These are phyloP conservation scores for Fusarium sp. DNA, from an alignment of 2,329 filamentous ascomycete species.

Conservation along the genomic window DNA sequence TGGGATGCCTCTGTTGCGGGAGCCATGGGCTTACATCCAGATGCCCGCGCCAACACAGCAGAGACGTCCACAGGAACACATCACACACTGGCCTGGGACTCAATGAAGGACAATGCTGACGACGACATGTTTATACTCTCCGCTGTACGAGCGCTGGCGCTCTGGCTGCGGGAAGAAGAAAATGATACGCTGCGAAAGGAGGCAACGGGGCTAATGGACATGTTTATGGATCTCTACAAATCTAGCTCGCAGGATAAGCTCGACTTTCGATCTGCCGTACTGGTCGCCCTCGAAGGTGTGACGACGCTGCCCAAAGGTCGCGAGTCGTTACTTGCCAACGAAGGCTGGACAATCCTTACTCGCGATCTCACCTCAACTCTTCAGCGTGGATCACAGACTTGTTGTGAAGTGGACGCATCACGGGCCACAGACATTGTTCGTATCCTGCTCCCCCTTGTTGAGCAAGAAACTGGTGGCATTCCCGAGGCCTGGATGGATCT, in stretches of 20 bases:
- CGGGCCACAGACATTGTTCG: conserved; percentile 67
- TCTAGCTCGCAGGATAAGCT: conserved; percentile 50
- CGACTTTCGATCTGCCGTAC: conserved; percentile 67
- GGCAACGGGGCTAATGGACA: conserved; percentile 68
- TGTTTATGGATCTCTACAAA: conserved; percentile 71
- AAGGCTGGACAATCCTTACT: conserved; percentile 66
- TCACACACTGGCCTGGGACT: conserved; percentile 68
- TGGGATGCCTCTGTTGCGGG: conserved; percentile 75
- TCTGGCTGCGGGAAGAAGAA: conserved; percentile 78
- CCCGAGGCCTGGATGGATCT: conserved; percentile 68
- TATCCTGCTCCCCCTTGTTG: conserved; percentile 63
- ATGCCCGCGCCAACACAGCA: conserved; percentile 59
- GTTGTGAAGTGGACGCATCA: conserved; percentile 49
- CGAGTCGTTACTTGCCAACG: conserved; percentile 60
- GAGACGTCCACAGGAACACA: conserved; percentile 58
- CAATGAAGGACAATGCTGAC: conserved; percentile 58
- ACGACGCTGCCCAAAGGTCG: conserved; percentile 60
- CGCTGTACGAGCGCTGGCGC: conserved; percentile 65
- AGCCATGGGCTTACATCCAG: conserved; percentile 68
- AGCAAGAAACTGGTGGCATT: conserved; percentile 57
- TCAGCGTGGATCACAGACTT: conserved; percentile 43
- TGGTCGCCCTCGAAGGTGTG: conserved; percentile 70
- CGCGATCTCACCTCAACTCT: conserved; percentile 61
- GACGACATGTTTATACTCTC: conserved; percentile 70
- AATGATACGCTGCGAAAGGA: conserved; percentile 67